Base-by-base conservation (phyloP, 805 yeast genomes). In the Nakazawaea holstii region DNA sequence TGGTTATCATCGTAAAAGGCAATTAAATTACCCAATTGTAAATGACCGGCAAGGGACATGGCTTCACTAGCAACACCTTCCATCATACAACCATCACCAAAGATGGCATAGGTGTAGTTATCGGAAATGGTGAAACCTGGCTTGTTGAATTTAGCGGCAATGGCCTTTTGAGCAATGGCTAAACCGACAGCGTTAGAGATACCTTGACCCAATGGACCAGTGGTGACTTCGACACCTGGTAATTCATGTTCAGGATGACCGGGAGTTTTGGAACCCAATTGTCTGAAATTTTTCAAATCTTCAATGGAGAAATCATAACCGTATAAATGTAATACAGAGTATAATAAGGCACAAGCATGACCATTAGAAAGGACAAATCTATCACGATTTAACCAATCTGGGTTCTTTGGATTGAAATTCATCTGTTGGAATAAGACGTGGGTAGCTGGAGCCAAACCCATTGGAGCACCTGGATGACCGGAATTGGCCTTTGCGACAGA, bases 191-290 rank as follows among this genome's bases (percentile, higher is more conserved):
- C 97, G 67, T 89, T 91, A 60, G 85, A 77, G 60, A 92, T 79
- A 84, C 99, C 99, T 74, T 92, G 99, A 67, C 99, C 99, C 61
- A 92, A 80, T 49, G 99, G 98, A 69, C 99, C 99, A 53, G 98
- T 92, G 68, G 98, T 90, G 61, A 91, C 96, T 68, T 92, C 99
- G 51, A 90, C 81, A 67, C 98, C 98, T 45, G 94, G 90, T 52
- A 86, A 77, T 63, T 87, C 95, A 52, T 72, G 79, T 75, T 92
- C 99, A 49, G 99, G 99, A 74, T 92, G 99, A 58, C 99, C 99
- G 43, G 99, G 98, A 52, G 96, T 85, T 72, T 82, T 85, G 55
- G 98, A 90, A 64, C 78, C 76, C 62, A 91, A 70, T 71, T 87
- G 95, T 77, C 98, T 86, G 75, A 94, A 94, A 53, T 76, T 69